Evolutionary conservation across 2,329 filamentous ascomycete genomes (phyloP).

Genomic region (Ophiostoma perfectum): DNA sequence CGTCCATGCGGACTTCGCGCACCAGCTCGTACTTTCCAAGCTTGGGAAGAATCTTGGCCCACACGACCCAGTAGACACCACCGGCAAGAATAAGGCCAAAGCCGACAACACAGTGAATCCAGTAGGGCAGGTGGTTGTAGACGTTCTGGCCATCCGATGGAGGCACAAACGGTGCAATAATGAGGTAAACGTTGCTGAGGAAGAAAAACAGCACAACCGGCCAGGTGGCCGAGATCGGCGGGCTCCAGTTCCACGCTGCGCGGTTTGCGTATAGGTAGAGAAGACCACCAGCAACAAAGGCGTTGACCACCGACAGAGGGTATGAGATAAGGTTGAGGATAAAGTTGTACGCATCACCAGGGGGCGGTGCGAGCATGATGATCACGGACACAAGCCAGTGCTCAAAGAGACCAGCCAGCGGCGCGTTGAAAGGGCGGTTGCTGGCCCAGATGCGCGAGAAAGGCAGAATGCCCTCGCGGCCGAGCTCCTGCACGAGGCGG

Average conservation of each 20-base stretch:
- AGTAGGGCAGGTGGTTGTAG: constrained; percentile 52
- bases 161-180: constrained; percentile 54
- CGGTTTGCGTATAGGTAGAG: constrained; percentile 50
- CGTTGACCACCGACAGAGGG: constrained; percentile 54
- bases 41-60: constrained; percentile 48
- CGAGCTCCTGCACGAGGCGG: constrained; percentile 60
- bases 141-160: constrained; percentile 48
- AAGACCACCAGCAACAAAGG: constrained; percentile 49
- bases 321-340: constrained; percentile 59
- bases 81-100: constrained; percentile 50
- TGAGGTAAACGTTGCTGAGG: constrained; percentile 56
- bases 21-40: constrained; percentile 52
- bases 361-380: constrained; percentile 61
- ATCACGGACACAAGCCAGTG: constrained; percentile 60
- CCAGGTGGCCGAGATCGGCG: constrained; percentile 50
- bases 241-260: constrained; percentile 45
- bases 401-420: constrained; percentile 55
- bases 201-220: constrained; percentile 55
- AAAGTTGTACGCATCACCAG: constrained; percentile 63
- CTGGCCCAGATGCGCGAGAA: constrained; percentile 58
- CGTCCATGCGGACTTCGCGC: constrained; percentile 49
- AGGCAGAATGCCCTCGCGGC: constrained; percentile 60
- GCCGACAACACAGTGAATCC: constrained; percentile 53
- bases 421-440: constrained; percentile 59
- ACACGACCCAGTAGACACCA: constrained; percentile 52